Evolutionary conservation across 192 early-diverging fungal genomes (phyloP).

Genomic region (Backusella tuberculispora): DNA sequence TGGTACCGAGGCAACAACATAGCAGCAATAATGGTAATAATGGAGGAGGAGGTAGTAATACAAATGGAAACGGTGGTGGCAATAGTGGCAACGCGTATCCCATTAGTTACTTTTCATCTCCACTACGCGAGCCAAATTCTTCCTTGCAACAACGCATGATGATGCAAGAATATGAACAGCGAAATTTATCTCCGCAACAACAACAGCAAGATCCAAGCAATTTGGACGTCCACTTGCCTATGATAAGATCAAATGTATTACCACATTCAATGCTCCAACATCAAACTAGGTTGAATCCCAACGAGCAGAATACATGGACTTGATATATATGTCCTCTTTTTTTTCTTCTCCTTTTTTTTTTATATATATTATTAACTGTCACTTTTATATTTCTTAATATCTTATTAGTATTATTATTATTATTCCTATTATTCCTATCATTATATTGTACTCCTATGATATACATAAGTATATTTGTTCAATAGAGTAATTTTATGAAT

Average conservation of each 20-base stretch:
- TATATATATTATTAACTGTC: slow-evolving; percentile 16
- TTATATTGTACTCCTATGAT: neutral
- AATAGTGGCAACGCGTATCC: neutral
- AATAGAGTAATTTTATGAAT: neutral
- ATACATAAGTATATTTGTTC: neutral
- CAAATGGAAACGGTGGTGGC: neutral
- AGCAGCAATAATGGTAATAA: neutral
- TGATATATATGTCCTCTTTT: neutral
- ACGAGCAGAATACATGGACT: slow-evolving; percentile 4
- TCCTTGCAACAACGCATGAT: slow-evolving; percentile 4
- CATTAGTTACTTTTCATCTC: slow-evolving; percentile 7
- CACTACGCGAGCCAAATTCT: neutral
- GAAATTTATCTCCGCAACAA: slow-evolving; percentile 13
- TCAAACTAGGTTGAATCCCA: neutral
- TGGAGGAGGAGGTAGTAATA: neutral
- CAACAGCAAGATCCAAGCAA: slow-evolving; percentile 8
- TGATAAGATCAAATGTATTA: neutral
- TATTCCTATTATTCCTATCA: neutral
- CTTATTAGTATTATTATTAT: neutral
- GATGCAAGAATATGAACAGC: slow-evolving; percentile 15
- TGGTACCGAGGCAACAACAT: slow-evolving; percentile 8
- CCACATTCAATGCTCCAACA: slow-evolving; percentile 4
- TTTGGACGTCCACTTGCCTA: neutral
- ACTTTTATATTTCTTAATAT: slow-evolving; percentile 2
- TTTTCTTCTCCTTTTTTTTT: neutral